phyloP scores from a whole-genome alignment of 2,329 filamentous ascomycete species.

The Arachnomyces sp. region DNA sequence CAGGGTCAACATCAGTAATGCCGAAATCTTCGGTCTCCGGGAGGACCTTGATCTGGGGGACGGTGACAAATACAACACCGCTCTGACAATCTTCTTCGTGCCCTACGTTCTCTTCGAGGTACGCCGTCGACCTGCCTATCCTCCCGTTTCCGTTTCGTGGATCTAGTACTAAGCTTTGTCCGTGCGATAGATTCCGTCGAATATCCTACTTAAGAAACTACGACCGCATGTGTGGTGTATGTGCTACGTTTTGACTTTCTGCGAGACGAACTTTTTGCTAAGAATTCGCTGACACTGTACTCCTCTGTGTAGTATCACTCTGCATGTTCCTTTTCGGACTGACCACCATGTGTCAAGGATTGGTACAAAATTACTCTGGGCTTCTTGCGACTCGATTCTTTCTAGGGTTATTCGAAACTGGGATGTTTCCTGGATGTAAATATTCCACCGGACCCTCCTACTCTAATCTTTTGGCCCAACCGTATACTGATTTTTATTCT shows the following conservation, averaged over 20 bases:
- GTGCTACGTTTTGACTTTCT: conserved; percentile 11
- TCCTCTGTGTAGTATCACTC: conserved; percentile 47
- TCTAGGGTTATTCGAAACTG: conserved; percentile 67
- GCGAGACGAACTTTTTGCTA: not conserved
- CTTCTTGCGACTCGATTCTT: conserved; percentile 78
- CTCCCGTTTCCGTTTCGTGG: not conserved
- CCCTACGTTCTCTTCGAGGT: conserved; percentile 57
- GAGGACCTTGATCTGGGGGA: conserved; percentile 52
- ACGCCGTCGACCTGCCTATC: not conserved
- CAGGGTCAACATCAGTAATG: conserved; percentile 73
- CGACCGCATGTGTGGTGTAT: conserved; percentile 59
- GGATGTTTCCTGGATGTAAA: conserved; percentile 61
- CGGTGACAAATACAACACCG: conserved; percentile 61
- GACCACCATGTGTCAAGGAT: conserved; percentile 65
- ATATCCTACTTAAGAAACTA: conserved; percentile 62
- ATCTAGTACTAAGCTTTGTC: not conserved
- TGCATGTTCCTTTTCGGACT: conserved; percentile 85
- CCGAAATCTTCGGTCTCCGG: conserved; percentile 58
- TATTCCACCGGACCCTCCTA: conserved; percentile 15
- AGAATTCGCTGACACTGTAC: not conserved
- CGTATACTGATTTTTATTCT: not conserved
- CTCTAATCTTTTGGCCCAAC: not conserved
- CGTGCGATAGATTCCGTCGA: conserved; percentile 58
- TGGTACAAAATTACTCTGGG: conserved; percentile 69
- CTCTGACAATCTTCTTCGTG: conserved; percentile 73